These are phyloP conservation scores for Capsicum baccatum DNA, from an alignment of 257 asterid species.

Conservation along the genomic window DNA sequence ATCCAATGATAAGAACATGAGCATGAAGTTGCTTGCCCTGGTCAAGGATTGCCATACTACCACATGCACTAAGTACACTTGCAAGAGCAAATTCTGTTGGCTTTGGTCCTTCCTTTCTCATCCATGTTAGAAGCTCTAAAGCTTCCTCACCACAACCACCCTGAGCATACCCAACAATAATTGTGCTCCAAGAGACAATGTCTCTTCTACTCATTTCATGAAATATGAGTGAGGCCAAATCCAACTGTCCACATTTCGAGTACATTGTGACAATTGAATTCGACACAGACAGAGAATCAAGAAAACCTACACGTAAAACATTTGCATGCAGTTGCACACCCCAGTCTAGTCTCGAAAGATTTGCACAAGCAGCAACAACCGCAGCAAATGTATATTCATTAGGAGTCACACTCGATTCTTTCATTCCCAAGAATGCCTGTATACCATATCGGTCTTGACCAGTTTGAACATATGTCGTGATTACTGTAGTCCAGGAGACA, in stretches of 20 bases:
- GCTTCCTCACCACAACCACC: slow-evolving; percentile 73
- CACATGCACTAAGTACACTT: slow-evolving; percentile 75
- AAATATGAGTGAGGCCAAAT: slow-evolving; percentile 58
- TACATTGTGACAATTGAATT: slow-evolving; percentile 84
- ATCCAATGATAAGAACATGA: slow-evolving; percentile 63
- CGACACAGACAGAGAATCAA: slow-evolving; percentile 61
- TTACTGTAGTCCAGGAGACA: slow-evolving; percentile 86
- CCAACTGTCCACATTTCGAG: slow-evolving; percentile 63
- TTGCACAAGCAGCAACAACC: slow-evolving; percentile 71
- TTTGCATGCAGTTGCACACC: slow-evolving; percentile 80
- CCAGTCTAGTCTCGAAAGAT: slow-evolving; percentile 65
- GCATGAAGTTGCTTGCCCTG: slow-evolving; percentile 88
- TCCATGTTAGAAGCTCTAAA: slow-evolving; percentile 64
- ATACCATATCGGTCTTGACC: slow-evolving; percentile 68
- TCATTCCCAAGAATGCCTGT: slow-evolving; percentile 65
- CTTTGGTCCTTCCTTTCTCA: slow-evolving; percentile 83
- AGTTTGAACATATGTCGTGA: slow-evolving; percentile 63
- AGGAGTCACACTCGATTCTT: slow-evolving; percentile 56
- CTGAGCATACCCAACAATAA: slow-evolving; percentile 85
- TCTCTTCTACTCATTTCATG: slow-evolving; percentile 62
- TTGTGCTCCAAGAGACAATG: slow-evolving; percentile 85
- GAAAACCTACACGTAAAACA: slow-evolving; percentile 61
- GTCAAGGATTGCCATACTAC: slow-evolving; percentile 77
- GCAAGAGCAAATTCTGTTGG: slow-evolving; percentile 87
- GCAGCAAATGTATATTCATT: slow-evolving; percentile 86